Evolutionary conservation across 2,329 filamentous ascomycete genomes (phyloP).

Genomic region (Fusarium sterilihyphosum): DNA sequence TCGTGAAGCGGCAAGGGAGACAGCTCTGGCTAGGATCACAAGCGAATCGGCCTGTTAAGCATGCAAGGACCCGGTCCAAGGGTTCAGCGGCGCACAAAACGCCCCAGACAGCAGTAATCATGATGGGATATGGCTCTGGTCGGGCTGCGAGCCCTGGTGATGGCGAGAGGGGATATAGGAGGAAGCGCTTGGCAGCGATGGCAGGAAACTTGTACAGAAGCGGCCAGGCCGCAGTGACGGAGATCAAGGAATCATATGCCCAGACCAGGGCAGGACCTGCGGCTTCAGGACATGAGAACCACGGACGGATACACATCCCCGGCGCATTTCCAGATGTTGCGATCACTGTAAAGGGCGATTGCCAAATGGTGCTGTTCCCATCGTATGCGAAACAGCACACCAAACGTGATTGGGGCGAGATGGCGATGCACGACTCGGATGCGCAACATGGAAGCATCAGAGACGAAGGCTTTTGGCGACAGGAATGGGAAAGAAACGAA

Average conservation of each 20-base stretch:
- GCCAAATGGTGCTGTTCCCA: slow-evolving; percentile 95
- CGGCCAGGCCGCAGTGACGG: slow-evolving; percentile 66
- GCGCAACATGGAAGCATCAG: slow-evolving; percentile 55
- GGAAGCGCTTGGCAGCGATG: slow-evolving; percentile 78
- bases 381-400: slow-evolving; percentile 86
- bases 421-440: slow-evolving; percentile 40
- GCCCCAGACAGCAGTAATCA: slow-evolving; percentile 38
- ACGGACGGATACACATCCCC: slow-evolving; percentile 63
- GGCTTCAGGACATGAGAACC: slow-evolving; percentile 43
- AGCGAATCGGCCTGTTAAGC: slow-evolving; percentile 39
- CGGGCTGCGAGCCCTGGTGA: slow-evolving; percentile 42
- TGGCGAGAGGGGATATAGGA: slow-evolving; percentile 74
- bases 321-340: slow-evolving; percentile 85
- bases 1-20: slow-evolving; percentile 53
- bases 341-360: slow-evolving; percentile 81
- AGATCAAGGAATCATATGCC: slow-evolving; percentile 68
- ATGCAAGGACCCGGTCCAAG: slow-evolving; percentile 48
- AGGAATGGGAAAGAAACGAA: slow-evolving; percentile 82
- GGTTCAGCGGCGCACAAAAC: slow-evolving; percentile 45
- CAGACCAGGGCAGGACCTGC: slow-evolving; percentile 56
- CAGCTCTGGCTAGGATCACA: slow-evolving; percentile 57
- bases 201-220: slow-evolving; percentile 67
- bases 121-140: slow-evolving; percentile 45
- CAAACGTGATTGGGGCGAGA: slow-evolving; percentile 55
- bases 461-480: slow-evolving; percentile 79